Percentiles rank a stretch among this genome's conserved stretches.
Evolutionary conservation across 345 rosid species (phyloP).

Genomic region (Citrus hindsii): DNA sequence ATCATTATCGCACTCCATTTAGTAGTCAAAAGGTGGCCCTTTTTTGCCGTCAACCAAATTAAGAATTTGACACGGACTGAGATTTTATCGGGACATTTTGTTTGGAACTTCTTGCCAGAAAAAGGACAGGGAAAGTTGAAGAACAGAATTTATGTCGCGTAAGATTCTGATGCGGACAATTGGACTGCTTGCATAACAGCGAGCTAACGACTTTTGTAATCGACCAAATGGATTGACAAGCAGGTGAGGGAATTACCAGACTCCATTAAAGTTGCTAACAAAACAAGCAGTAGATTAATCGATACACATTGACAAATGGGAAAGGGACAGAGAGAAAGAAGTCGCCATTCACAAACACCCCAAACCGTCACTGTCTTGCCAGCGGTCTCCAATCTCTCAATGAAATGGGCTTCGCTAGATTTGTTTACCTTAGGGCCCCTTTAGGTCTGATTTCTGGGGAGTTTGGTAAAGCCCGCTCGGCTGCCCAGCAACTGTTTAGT

Average conservation of each 20-base stretch:
- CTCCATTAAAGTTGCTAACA: conserved; percentile 9
- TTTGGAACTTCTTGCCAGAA: not conserved
- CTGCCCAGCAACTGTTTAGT: too few species aligned
- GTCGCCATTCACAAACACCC: not conserved
- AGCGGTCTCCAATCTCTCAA: too few species aligned
- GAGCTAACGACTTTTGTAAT: not conserved
- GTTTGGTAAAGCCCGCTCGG: too few species aligned
- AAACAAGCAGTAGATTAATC: not conserved
- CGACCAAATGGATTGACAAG: not conserved
- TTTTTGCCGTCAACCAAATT: not conserved
- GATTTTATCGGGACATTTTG: not conserved
- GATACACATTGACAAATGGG: not conserved
- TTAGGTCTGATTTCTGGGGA: too few species aligned
- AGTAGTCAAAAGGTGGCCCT: not conserved
- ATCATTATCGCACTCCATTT: too few species aligned
- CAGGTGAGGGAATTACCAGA: not conserved
- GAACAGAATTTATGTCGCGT: conserved; percentile 7
- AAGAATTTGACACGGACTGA: not conserved
- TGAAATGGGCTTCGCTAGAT: too few species aligned
- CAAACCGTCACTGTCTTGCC: too few species aligned
- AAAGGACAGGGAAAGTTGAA: not conserved
- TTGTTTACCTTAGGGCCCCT: too few species aligned
- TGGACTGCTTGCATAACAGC: not conserved
- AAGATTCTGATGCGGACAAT: not conserved
- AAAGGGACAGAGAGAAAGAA: not conserved